Base-by-base conservation (phyloP, 1,284 basidiomycete species). In the Sanghuangporus baumii region DNA sequence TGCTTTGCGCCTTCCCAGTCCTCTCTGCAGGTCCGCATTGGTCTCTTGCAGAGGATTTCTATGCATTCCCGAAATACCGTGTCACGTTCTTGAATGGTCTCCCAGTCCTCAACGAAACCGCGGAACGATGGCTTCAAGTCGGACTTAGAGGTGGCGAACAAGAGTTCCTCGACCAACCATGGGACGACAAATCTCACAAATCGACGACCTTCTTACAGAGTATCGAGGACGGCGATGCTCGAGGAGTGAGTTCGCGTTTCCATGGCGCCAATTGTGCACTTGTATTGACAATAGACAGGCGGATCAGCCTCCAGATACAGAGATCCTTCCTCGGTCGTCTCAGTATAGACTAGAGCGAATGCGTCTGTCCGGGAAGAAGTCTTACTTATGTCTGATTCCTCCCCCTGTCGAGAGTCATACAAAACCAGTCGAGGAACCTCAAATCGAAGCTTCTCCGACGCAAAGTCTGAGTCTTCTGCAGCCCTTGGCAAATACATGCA, bases 51-150 rank as follows among this genome's bases (percentile, higher is more conserved):
- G 87, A 93, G 68, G 93, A 96, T 71, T 79, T 87, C 14, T 84
- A 87, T 71, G 88, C 92, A 0, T 93, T 88, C 72, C 93, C 93
- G 60, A 95, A 95, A 73, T 93, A 87, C 73, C 82, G 86, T 57
- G 86, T 95, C 67, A 78, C 86, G 52, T 95, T 92, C 74, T 82
- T 95, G 69, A 91, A 92, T 71, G 83, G 85, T 64, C 81, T 87
- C 16, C 92, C 93, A n/a, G 74, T 95, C 62, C 74, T 82, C 7
- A 86, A 87, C 69, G 78, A 85, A 48, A 93, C 92, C 11, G 93
- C 91, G 7, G 77, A 86, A 66, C 78, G 79, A 51, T 92, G 88
- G 89, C 80, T 91, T 23, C 73, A 74, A 31, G 72, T 85, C 18
- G 92, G 91, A 36, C 77, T 94, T 38, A 79, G 73, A 55, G 87